Evolutionary conservation across 2,329 filamentous ascomycete species (phyloP), one percentile per base, ranked within the genome.

Genomic region (Paecilomyces niveus): DNA sequence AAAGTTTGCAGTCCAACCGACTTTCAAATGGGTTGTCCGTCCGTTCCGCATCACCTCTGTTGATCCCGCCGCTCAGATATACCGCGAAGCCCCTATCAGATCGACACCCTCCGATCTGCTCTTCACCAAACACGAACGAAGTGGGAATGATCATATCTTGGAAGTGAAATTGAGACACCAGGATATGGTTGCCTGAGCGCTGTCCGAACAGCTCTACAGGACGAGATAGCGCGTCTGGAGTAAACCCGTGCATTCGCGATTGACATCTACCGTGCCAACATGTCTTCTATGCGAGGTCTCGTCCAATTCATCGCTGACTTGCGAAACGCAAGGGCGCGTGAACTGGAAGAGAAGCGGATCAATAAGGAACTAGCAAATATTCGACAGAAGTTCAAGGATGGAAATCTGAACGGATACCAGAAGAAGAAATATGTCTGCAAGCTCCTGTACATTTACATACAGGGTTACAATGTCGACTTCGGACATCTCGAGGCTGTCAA

Each of bases 371-470:
- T 99, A 74, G 94, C 94, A 72, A 99, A 99, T 72, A 99, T 99
- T 74, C 87, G 91, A 70, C 91, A 97, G 79, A 97, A 97, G 78
- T 99, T 97, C 81, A 96, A 96, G 83, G 90, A 94, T 74, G 92
- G 92, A 64, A 94, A 84, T 71, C 80, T 99, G 59, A 96, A 89
- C 72, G 95, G 94, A 65, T 99, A 99, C 73, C 92, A 97, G 81
- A 97, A 95, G 82, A 99, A 99, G 84, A 99, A 99, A 89, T 99
- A 99, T 74, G 94, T 99, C 65, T 99, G 94, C 90, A 99, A 99
- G 86, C 85, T 99, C 66, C 82, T 99, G 62, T 99, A 99, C 76
- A 97, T 99, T 70, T 99, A 99, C 76, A 99, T 99, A 61, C 85
- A 99, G 64, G 94, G 94, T 54, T 99, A 94, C 89, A 93, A 99